Evolutionary conservation across 164 flowering plant species (phyloP), one percentile per base, ranked within the genome.

Genomic region (Vitis cinerea): DNA sequence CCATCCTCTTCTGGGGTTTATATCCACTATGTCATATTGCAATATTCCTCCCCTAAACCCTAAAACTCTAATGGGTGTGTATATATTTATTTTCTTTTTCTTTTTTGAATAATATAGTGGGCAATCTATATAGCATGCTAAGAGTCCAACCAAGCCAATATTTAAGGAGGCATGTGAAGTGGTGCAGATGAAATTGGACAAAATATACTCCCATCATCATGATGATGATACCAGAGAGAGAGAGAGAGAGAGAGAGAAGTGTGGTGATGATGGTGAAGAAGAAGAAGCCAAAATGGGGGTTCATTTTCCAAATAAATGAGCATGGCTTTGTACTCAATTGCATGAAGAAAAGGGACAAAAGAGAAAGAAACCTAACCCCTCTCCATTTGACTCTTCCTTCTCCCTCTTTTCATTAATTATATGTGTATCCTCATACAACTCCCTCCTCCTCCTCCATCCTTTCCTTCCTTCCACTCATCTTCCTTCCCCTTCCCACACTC

Each of bases 291-390:
- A 84, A 79, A 65, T 61, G 77, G 74, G 57, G 69, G 12, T 78
- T 73, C 78, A 66, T 70, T 76, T 74, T 81, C 76, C 77, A 78
- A 76, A 78, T 81, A 74, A 74, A 76, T 73, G 84, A 76, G 80
- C 70, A 71, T 71, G 66, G 75, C 56, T 61, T 63, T 75, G 29
- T 69, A 80, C 79, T 85, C 79, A 71, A 83, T 78, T 85, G 54
- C 83, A 71, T 16, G 64, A 66, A 64, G 77, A 79, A 79, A 72
- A 68, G 60, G 61, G 77, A 65, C 76, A 81, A 76, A 83, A 75
- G 61, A n/a, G 44, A 37, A 37, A 65, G 64, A 70, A 79, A 76
- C 85, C 80, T 75, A 80, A 80, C 83, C 59, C 59, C 53, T 11
- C 59, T 11, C 59, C 29, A 48, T 19, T 48, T 51, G 51, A 17